phyloP scores from a whole-genome alignment of 768 basidiomycete genomes.

The Hericium alpestre region DNA sequence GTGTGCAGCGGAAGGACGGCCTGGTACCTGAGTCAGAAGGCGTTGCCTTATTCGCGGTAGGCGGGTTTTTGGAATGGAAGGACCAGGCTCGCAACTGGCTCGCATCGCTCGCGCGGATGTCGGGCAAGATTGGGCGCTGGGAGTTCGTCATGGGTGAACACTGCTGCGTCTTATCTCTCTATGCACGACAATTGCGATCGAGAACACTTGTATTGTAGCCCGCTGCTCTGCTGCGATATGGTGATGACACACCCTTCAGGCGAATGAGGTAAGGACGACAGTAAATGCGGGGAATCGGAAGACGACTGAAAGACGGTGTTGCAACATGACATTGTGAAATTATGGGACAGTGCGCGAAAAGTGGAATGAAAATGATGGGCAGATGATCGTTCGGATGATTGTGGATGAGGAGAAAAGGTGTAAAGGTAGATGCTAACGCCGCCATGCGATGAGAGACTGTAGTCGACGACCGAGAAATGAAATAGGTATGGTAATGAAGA shows the following conservation, averaged over 20 bases:
- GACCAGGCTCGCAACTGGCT: too few species aligned
- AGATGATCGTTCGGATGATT: conserved; percentile 13
- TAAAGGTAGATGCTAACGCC: conserved; percentile 6
- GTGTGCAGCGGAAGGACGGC: too few species aligned
- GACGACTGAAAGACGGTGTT: conserved; percentile 4
- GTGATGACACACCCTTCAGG: conserved; percentile 13
- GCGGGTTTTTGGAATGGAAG: too few species aligned
- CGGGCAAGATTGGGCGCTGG: too few species aligned
- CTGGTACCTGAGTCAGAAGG: too few species aligned
- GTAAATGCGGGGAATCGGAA: conserved; percentile 8
- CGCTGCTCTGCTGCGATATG: conserved; percentile 13
- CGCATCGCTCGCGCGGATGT: too few species aligned
- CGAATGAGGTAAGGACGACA: conserved; percentile 7
- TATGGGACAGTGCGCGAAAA: conserved; percentile 12
- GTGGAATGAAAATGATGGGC: conserved; percentile 11
- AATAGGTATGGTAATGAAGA: conserved; percentile 65
- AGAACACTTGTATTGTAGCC: conserved; percentile 7
- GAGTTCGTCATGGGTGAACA: too few species aligned
- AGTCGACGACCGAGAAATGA: conserved; percentile 26
- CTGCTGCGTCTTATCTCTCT: too few species aligned
- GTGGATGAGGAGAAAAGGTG: conserved; percentile 8
- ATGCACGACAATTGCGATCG: neutral
- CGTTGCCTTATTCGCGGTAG: too few species aligned
- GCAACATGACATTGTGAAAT: conserved; percentile 12
- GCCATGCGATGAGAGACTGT: conserved; percentile 23